phyloP scores from a whole-genome alignment of 768 basidiomycete genomes.

The Nidularia sp. region DNA sequence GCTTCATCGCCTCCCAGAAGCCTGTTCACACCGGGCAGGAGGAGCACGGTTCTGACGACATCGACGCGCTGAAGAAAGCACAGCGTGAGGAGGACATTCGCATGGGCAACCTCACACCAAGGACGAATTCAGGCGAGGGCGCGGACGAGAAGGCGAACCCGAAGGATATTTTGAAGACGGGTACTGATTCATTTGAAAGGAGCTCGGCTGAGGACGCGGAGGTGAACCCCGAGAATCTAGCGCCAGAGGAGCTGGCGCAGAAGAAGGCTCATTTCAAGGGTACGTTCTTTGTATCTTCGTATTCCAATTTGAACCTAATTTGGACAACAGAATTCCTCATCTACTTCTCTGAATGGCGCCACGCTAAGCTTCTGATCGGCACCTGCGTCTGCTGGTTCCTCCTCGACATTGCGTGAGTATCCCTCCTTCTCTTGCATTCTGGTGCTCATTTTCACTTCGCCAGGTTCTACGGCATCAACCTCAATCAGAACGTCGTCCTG shows the following conservation, averaged over 20 bases:
- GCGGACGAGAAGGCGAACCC: not conserved
- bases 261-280: slow-evolving; percentile 53
- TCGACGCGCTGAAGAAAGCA: slow-evolving; percentile 19
- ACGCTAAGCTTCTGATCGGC: slow-evolving; percentile 62
- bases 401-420: slow-evolving; percentile 61
- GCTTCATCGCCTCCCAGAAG: slow-evolving; percentile 43
- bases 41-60: slow-evolving; percentile 29
- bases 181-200: not conserved
- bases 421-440: not conserved
- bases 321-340: slow-evolving; percentile 45
- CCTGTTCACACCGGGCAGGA: slow-evolving; percentile 10
- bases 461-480: slow-evolving; percentile 72
- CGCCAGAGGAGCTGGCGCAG: slow-evolving; percentile 18
- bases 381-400: slow-evolving; percentile 74
- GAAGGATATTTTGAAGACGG: not conserved
- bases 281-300: slow-evolving; percentile 11
- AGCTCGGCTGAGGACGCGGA: not conserved
- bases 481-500: slow-evolving; percentile 74
- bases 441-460: not conserved
- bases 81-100: slow-evolving; percentile 4
- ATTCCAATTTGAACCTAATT: not conserved
- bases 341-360: slow-evolving; percentile 74
- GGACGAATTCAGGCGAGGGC: not conserved
- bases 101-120: not conserved
- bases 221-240: slow-evolving; percentile 6